These are phyloP conservation scores for Penicillium sp. DNA, from an alignment of 2,329 filamentous ascomycete species.

Conservation along the genomic window DNA sequence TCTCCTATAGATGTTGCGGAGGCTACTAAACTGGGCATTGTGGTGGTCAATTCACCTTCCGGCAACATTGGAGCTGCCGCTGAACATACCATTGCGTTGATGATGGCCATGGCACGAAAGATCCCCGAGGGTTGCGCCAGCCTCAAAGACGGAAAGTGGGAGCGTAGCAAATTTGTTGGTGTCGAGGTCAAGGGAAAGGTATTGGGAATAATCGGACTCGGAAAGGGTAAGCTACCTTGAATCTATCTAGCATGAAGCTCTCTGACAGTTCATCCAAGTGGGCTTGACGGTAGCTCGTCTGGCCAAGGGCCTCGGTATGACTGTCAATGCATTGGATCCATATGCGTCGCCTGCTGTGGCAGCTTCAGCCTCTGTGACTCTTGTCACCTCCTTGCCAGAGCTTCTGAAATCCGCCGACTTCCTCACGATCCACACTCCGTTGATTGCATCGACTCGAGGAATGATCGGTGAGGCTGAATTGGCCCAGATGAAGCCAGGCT, in stretches of 20 bases:
- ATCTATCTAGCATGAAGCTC: neutral
- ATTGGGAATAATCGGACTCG: slow-evolving; percentile 76
- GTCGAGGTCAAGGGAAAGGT: slow-evolving; percentile 80
- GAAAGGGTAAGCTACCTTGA: slow-evolving; percentile 63
- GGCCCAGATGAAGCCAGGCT: slow-evolving; percentile 72
- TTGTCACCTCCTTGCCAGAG: slow-evolving; percentile 63
- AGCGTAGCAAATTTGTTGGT: slow-evolving; percentile 74
- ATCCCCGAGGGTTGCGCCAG: slow-evolving; percentile 72
- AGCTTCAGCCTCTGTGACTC: slow-evolving; percentile 67
- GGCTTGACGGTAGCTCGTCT: slow-evolving; percentile 81
- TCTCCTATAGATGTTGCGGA: slow-evolving; percentile 63
- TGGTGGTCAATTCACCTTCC: slow-evolving; percentile 79
- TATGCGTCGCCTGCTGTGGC: slow-evolving; percentile 78
- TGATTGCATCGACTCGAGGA: slow-evolving; percentile 77
- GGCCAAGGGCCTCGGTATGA: slow-evolving; percentile 78
- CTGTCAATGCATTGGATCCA: slow-evolving; percentile 74
- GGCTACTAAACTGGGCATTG: slow-evolving; percentile 74
- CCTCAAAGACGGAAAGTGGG: slow-evolving; percentile 76
- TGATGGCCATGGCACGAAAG: slow-evolving; percentile 76
- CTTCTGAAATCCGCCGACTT: slow-evolving; percentile 74
- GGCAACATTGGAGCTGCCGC: slow-evolving; percentile 83
- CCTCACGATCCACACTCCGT: slow-evolving; percentile 79
- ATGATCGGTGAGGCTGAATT: slow-evolving; percentile 73
- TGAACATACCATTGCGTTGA: slow-evolving; percentile 76
- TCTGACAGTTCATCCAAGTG: slow-evolving; percentile 53